Evolutionary conservation across 805 yeast genomes (phyloP), one percentile per base, ranked within the genome.

Genomic region (Cyberlindnera meyerae): DNA sequence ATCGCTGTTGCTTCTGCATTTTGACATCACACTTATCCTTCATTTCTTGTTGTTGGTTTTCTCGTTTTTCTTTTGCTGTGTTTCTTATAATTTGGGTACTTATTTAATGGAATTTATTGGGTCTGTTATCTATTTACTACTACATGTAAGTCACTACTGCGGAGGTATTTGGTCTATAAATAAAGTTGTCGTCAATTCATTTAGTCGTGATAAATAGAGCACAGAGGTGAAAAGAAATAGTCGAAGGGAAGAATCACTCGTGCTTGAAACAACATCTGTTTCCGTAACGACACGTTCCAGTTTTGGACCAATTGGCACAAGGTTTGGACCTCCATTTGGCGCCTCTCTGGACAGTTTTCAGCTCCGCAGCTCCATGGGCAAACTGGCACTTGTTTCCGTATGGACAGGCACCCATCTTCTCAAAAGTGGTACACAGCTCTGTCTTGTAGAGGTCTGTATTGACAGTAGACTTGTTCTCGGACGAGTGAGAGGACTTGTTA

Each of bases 211-310:
- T 38, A 39, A 39, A 39, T 39, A 34, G 34, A 39, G 24, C 35
- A 31, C 36, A 18, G n/a, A n/a, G n/a, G n/a, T 6, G 21, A 12
- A 27, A 15, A 9, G 17, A 27, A n/a, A 16, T 11, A 27, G n/a
- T n/a, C n/a, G n/a, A n/a, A n/a, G n/a, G 15, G 6, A 16, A 24
- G 18, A 13, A 11, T 33, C 26, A 33, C 16, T 82, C 85, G 61
- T 88, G 97, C 55, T 82, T 85, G 68, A 89, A 88, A 55, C 95
- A 86, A 60, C 97, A 88, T 54, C 97, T 74, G 57, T 76, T 84
- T 18, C 95, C 95, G 62, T 88, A 88, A 27, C 94, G 76, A 58
- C 97, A 88, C 31, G 73, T 65, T 11, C 96, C 96, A 30, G 71
- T 72, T 54, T 79, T 81, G 16, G 77, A 55, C 95, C 96, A 88